Conservation (phyloP, 2,329 filamentous ascomycete genomes). For the Botryosphaeria dothidea region DNA sequence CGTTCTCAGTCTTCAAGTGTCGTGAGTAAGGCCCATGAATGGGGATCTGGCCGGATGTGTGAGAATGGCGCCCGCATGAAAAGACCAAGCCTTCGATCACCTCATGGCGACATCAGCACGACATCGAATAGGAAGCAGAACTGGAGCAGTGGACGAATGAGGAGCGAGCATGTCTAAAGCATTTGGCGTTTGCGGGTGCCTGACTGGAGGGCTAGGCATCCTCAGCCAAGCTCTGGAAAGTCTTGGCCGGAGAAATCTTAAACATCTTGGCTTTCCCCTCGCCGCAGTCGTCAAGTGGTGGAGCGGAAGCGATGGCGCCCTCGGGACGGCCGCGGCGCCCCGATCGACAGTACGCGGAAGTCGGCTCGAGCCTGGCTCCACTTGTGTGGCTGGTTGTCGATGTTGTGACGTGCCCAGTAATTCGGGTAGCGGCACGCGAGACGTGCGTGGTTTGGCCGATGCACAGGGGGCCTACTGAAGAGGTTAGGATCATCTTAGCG, state of each 20-base stretch:
- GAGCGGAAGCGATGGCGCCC: neutral
- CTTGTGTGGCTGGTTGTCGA: neutral
- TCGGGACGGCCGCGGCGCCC: neutral
- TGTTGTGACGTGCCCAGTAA: neutral
- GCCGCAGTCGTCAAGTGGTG: neutral
- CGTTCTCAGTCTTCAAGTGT: neutral
- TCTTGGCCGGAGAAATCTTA: neutral
- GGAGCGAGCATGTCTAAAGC: no score
- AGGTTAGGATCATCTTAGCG: neutral
- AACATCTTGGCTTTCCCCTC: neutral
- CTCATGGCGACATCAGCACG: neutral
- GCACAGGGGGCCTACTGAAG: neutral
- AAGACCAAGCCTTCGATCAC: neutral
- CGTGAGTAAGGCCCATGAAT: neutral
- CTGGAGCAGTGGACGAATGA: neutral
- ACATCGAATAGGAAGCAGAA: neutral
- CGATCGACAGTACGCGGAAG: neutral
- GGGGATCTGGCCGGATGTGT: neutral
- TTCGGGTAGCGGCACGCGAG: constrained; percentile 1
- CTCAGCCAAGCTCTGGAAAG: neutral
- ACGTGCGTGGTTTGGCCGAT: neutral
- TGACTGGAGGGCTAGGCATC: neutral
- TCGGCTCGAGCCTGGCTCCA: neutral
- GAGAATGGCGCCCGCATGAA: constrained; percentile 4
- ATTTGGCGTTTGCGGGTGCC: neutral